These are phyloP conservation scores for Russula dissimulans DNA, from an alignment of 768 basidiomycete genomes.

Conservation along the genomic window DNA sequence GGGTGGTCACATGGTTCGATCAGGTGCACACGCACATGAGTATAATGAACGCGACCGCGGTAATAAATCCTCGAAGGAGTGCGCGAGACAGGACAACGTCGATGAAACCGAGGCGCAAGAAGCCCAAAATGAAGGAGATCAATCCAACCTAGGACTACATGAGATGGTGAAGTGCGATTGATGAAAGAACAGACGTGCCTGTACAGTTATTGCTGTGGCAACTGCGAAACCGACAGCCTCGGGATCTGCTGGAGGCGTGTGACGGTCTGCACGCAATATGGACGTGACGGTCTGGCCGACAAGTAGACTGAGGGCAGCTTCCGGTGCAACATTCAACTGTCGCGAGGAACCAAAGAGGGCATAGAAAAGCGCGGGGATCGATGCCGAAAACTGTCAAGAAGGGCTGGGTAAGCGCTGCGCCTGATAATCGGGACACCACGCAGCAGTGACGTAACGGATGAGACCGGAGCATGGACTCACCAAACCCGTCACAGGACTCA, in stretches of 20 bases:
- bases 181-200: constrained; percentile 36
- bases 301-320: constrained; percentile 79
- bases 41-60: constrained; percentile 79
- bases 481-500: constrained; percentile 79
- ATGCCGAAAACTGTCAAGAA: constrained; percentile 60
- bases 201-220: constrained; percentile 75
- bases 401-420: background rate
- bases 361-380: constrained; percentile 83
- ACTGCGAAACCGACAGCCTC: constrained; percentile 56
- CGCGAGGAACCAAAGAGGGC: constrained; percentile 81
- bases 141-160: constrained; percentile 53
- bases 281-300: constrained; percentile 81
- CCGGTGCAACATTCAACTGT: constrained; percentile 78
- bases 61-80: constrained; percentile 78
- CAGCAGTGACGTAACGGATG: too few relatives aligned
- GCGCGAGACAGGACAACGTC: constrained; percentile 90
- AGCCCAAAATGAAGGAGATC: constrained; percentile 76
- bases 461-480: constrained; percentile 33
- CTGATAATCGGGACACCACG: too few relatives aligned
- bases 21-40: constrained; percentile 48
- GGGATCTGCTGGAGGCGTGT: constrained; percentile 28
- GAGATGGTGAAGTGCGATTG: background rate
- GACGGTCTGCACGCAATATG: constrained; percentile 34
- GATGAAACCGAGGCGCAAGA: constrained; percentile 84
- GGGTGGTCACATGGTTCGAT: background rate